Percentiles rank a stretch among this genome's conserved stretches.
phyloP scores from a whole-genome alignment of 345 rosid genomes.

The Moricandia moricandioides region DNA sequence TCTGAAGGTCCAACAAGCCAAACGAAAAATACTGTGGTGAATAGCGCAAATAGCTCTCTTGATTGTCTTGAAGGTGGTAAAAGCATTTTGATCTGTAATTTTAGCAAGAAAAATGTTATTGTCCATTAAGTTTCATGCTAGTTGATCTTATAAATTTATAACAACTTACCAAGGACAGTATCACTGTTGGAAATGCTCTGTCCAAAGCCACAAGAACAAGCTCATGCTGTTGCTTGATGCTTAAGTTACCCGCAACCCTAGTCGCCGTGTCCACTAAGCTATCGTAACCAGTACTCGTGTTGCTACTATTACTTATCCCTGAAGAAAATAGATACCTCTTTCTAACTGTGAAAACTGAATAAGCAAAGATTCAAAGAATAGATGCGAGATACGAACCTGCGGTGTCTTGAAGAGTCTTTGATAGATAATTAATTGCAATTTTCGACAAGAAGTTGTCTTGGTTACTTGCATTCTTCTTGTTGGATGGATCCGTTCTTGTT shows the following conservation, averaged over 20 bases:
- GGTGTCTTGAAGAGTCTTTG: conserved; percentile 51
- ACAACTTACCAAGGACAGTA: conserved; percentile 49
- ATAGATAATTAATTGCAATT: conserved; percentile 55
- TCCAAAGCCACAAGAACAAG: conserved; percentile 61
- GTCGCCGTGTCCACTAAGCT: conserved; percentile 65
- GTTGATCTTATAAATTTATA: background rate
- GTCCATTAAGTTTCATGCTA: background rate
- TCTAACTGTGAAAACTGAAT: background rate
- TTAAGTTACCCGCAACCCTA: conserved; percentile 47
- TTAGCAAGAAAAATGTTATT: background rate
- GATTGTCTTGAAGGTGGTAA: conserved; percentile 60
- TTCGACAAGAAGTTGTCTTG: conserved; percentile 55
- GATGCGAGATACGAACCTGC: conserved; percentile 42
- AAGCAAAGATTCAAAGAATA: background rate
- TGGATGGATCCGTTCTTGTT: background rate
- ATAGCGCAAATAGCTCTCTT: conserved; percentile 77
- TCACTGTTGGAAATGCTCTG: conserved; percentile 49
- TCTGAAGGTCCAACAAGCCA: conserved; percentile 89
- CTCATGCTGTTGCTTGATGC: conserved; percentile 47
- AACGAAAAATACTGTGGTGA: conserved; percentile 73
- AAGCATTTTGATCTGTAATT: conserved; percentile 53
- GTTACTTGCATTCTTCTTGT: conserved; percentile 35
- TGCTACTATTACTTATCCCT: conserved; percentile 41
- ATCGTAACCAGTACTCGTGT: conserved; percentile 53
- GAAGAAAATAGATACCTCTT: background rate